Percentiles rank a stretch among this genome's conserved stretches.
Conservation (phyloP, 208 protist species). For the Balamuthia mandrillaris region DNA sequence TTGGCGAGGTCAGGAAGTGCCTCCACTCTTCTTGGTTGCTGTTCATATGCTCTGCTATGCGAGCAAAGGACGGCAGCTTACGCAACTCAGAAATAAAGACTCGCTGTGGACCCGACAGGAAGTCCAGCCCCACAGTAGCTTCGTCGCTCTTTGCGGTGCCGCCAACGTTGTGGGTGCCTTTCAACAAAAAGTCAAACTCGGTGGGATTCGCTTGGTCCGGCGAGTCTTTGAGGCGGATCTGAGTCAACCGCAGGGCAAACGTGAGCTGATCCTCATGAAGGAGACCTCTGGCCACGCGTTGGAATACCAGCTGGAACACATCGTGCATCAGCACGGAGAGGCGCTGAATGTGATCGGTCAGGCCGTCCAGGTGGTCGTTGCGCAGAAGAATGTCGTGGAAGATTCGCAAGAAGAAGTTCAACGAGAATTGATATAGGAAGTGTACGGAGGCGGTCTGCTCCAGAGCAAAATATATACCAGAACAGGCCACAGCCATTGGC, state of each 20-base stretch:
- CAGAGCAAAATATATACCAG: slow-evolving; percentile 92
- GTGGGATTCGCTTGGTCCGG: slow-evolving; percentile 20
- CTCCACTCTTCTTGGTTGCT: slow-evolving; percentile 40
- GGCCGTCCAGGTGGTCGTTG: slow-evolving; percentile 17
- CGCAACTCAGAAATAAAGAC: no score
- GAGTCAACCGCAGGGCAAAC: slow-evolving; percentile 87
- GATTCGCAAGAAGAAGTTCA: slow-evolving; percentile 90
- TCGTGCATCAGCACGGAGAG: slow-evolving; percentile 53
- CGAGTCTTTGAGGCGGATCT: slow-evolving; percentile 76
- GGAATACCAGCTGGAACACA: slow-evolving; percentile 62
- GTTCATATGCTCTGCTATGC: slow-evolving; percentile 27
- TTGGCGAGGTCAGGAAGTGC: slow-evolving; percentile 14
- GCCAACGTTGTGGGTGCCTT: no score
- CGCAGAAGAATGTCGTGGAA: slow-evolving; percentile 78
- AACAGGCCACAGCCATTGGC: slow-evolving; percentile 84
- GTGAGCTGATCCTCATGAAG: slow-evolving; percentile 89
- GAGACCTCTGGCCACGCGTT: slow-evolving; percentile 76
- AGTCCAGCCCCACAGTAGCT: no score
- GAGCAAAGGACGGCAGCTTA: slow-evolving; percentile 19
- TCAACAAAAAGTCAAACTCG: slow-evolving; percentile 58
- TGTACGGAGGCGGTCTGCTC: slow-evolving; percentile 87
- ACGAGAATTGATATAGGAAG: slow-evolving; percentile 94
- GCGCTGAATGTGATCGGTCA: slow-evolving; percentile 50
- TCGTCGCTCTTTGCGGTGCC: no score
- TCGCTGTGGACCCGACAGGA: no score